phyloP scores from a whole-genome alignment of 345 rosid species.

The Melaleuca alternifolia region DNA sequence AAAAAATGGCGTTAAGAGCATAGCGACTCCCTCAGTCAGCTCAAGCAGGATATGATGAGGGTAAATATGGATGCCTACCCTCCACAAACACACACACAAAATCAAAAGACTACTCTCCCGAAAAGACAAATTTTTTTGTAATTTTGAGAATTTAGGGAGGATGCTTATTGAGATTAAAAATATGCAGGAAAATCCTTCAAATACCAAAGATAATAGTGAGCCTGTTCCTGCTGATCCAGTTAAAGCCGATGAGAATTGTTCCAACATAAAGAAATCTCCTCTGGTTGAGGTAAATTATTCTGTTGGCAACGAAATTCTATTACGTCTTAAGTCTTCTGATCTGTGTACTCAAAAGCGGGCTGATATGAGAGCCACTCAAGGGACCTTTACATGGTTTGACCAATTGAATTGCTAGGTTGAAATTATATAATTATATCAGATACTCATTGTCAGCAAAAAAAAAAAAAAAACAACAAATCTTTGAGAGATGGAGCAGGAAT shows the following conservation, averaged over 20 bases:
- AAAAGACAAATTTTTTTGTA: not conserved
- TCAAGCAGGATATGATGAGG: not conserved
- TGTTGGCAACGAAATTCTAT: not conserved
- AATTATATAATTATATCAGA: not conserved
- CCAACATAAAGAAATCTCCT: conserved; percentile 28
- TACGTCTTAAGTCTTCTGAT: not conserved
- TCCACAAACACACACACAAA: not conserved
- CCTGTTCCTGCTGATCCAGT: conserved; percentile 15
- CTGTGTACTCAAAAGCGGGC: not conserved
- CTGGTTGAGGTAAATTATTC: conserved; percentile 65
- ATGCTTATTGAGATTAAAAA: not conserved
- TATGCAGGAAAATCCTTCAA: conserved; percentile 22
- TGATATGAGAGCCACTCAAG: not conserved
- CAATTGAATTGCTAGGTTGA: not conserved
- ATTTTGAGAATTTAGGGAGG: not conserved
- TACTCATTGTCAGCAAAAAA: not conserved
- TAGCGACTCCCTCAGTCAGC: not conserved
- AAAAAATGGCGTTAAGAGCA: not conserved
- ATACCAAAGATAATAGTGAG: conserved; percentile 9
- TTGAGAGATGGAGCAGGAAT: not conserved
- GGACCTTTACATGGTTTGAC: not conserved
- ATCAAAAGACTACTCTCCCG: not conserved
- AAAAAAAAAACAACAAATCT: not conserved
- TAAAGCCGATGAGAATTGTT: conserved; percentile 19
- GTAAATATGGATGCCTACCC: not conserved